These are phyloP conservation scores for Sporobolomyces phaffii DNA, from an alignment of 768 basidiomycete genomes.

Conservation along the genomic window DNA sequence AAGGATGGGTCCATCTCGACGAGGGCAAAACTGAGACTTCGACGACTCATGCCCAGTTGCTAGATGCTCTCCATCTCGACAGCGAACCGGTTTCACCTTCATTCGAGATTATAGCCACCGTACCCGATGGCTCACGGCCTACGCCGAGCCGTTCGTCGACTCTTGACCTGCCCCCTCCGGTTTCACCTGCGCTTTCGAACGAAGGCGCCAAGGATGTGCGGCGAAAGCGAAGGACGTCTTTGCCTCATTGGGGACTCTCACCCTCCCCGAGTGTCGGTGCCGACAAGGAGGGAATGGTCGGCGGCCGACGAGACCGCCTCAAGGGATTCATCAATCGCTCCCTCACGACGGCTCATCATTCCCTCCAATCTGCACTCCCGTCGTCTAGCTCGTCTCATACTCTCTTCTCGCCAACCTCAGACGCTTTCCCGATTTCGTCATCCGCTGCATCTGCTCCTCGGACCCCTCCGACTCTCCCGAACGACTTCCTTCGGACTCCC, in stretches of 20 bases:
- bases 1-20: not conserved
- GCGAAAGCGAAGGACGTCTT: slow-evolving; percentile 8
- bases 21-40: not conserved
- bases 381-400: slow-evolving; percentile 3
- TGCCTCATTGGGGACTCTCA: not conserved
- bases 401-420: slow-evolving; percentile 3
- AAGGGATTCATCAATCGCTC: slow-evolving; percentile 23
- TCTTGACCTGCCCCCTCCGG: not conserved
- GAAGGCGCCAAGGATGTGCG: not conserved
- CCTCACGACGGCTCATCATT: slow-evolving; percentile 6
- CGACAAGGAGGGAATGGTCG: not conserved
- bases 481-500: not conserved
- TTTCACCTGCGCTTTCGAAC: not conserved
- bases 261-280: not conserved
- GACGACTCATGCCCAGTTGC: not conserved
- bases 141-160: not conserved
- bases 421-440: not conserved
- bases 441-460: not conserved
- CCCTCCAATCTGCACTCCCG: slow-evolving; percentile 16
- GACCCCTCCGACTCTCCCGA: not conserved
- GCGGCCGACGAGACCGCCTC: slow-evolving; percentile 23
- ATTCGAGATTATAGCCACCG: not conserved
- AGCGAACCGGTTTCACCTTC: not conserved
- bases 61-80: slow-evolving; percentile 5
- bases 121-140: not conserved